These are phyloP conservation scores for Penicillium diatomitis DNA, from an alignment of 495 filamentous ascomycete species.

Conservation along the genomic window DNA sequence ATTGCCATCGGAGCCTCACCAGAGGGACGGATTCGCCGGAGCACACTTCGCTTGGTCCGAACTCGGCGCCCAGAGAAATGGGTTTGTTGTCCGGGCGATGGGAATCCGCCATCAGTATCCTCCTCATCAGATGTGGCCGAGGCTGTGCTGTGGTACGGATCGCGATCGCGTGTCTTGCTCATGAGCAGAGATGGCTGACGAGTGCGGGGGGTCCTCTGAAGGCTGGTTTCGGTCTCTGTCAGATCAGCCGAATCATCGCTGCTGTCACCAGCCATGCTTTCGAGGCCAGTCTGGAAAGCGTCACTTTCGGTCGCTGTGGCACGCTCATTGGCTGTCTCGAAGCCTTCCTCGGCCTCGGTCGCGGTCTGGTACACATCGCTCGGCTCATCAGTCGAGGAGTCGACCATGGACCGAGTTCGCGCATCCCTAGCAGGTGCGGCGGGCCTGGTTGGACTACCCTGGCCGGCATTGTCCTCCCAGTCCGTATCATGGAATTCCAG, in stretches of 20 bases:
- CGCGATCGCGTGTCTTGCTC: slow-evolving; percentile 45
- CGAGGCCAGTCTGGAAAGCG: slow-evolving; percentile 83
- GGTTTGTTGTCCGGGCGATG: slow-evolving; percentile 49
- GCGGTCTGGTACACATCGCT: slow-evolving; percentile 78
- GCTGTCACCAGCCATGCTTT: slow-evolving; percentile 71
- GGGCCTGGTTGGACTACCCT: slow-evolving; percentile 39
- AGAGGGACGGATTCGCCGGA: slow-evolving; percentile 53
- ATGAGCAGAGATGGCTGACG: slow-evolving; percentile 30
- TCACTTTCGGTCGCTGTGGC: slow-evolving; percentile 76
- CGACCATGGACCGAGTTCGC: slow-evolving; percentile 11
- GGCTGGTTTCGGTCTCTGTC: slow-evolving; percentile 75
- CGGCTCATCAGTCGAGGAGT: slow-evolving; percentile 26
- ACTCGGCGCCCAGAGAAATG: slow-evolving; percentile 62
- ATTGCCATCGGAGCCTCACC: slow-evolving; percentile 54
- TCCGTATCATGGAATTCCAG: slow-evolving; percentile 53
- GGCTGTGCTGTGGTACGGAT: slow-evolving; percentile 77
- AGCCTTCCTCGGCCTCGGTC: slow-evolving; percentile 75
- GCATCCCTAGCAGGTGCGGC: slow-evolving; percentile 11
- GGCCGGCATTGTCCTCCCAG: slow-evolving; percentile 76
- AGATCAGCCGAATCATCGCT: slow-evolving; percentile 55
- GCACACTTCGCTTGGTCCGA: slow-evolving; percentile 52
- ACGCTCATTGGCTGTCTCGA: slow-evolving; percentile 71
- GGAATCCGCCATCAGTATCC: slow-evolving; percentile 41
- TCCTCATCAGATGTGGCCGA: slow-evolving; percentile 81
- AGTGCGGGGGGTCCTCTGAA: slow-evolving; percentile 36